Percentiles rank a stretch among this genome's conserved stretches.
Evolutionary conservation across 2,329 filamentous ascomycete species (phyloP).

Genomic region (Penicillium sp.): DNA sequence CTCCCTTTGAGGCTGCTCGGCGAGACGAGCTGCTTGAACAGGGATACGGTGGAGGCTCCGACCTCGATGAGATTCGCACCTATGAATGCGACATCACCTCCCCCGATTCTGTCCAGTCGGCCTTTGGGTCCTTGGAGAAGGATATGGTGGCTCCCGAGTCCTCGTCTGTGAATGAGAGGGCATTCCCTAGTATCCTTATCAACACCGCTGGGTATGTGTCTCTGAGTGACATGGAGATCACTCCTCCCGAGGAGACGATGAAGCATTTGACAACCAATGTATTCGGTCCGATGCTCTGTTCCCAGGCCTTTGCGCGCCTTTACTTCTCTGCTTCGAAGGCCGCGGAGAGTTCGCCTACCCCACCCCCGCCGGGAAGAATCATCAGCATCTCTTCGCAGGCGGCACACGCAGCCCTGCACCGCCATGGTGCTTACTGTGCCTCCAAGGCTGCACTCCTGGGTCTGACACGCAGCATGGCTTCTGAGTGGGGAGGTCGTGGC

Average conservation of each 20-base stretch:
- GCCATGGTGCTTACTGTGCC: conserved; percentile 50
- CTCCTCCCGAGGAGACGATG: conserved; percentile 44
- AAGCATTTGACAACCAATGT: conserved; percentile 48
- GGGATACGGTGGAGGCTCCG: conserved; percentile 31
- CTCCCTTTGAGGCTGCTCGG: conserved; percentile 45
- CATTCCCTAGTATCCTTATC: conserved; percentile 41
- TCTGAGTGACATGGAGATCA: conserved; percentile 44
- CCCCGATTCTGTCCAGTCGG: conserved; percentile 46
- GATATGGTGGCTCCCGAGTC: conserved; percentile 14
- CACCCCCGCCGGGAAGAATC: conserved; percentile 42
- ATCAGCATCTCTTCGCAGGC: conserved; percentile 50
- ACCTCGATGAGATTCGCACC: conserved; percentile 28
- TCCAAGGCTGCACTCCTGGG: conserved; percentile 48
- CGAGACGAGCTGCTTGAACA: conserved; percentile 38
- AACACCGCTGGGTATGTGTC: conserved; percentile 49
- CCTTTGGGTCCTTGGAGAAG: conserved; percentile 39
- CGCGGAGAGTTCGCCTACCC: conserved; percentile 15
- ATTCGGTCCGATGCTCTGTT: conserved; percentile 46
- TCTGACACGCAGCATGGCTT: conserved; percentile 47
- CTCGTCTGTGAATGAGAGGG: conserved; percentile 17
- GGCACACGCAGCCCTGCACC: conserved; percentile 46
- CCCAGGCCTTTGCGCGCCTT: conserved; percentile 46
- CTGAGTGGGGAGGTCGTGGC: conserved; percentile 47
- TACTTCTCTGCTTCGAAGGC: conserved; percentile 34
- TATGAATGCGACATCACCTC: conserved; percentile 51